Conservation (phyloP, 352 stramenopile genomes). For the Phytophthora fragariaefolia region DNA sequence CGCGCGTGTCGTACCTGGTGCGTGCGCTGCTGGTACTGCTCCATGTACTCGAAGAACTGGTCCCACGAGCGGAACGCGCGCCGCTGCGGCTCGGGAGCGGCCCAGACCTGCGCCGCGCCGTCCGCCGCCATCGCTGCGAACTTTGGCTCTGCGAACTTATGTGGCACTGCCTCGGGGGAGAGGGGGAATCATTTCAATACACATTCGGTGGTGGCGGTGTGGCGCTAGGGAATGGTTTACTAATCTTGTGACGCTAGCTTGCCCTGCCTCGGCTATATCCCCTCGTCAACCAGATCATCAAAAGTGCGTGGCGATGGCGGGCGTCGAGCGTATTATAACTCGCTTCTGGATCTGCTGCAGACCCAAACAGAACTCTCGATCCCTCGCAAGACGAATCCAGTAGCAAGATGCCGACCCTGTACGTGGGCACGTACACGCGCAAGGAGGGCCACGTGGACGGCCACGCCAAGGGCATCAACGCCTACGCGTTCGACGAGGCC, state of each 20-base stretch:
- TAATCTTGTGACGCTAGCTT: too few species aligned
- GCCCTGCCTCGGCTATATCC: too few species aligned
- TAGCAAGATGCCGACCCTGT: conserved; percentile 49
- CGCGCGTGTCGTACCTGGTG: too few species aligned
- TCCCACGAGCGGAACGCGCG: conserved; percentile 34
- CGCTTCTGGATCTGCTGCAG: conserved; percentile 20
- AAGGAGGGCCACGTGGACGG: conserved; percentile 81
- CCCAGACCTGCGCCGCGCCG: neutral
- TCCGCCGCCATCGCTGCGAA: neutral
- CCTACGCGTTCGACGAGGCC: conserved; percentile 60
- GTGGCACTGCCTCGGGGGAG: too few species aligned
- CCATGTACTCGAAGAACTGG: conserved; percentile 39
- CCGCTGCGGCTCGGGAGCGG: conserved; percentile 27
- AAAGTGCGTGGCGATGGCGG: neutral
- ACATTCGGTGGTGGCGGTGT: neutral
- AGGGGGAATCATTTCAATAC: conserved; percentile 2
- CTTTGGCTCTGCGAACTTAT: too few species aligned
- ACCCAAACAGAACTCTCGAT: conserved; percentile 9
- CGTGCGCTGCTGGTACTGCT: conserved; percentile 35
- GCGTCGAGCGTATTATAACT: neutral
- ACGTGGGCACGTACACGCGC: conserved; percentile 88
- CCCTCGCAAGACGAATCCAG: too few species aligned
- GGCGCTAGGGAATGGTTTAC: too few species aligned
- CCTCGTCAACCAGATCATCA: conserved; percentile 1
- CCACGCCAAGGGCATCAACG: conserved; percentile 76